Conservation (phyloP, 2,329 filamentous ascomycete genomes). For the Fusarium globosum region DNA sequence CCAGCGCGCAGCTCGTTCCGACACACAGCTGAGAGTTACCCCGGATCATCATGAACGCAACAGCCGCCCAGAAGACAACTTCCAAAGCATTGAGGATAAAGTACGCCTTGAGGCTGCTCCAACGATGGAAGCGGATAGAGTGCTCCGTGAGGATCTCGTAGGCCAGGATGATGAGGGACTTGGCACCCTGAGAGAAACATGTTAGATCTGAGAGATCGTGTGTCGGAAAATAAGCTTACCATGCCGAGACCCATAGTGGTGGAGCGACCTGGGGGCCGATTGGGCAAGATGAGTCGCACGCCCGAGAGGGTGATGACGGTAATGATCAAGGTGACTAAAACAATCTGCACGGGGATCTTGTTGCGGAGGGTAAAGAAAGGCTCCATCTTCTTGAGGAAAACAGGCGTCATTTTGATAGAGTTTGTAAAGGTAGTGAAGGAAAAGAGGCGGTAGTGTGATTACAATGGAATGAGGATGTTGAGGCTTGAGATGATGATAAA, state of each 20-base stretch:
- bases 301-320: conserved; percentile 22
- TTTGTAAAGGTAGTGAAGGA: no score
- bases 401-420: background rate
- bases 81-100: conserved; percentile 5
- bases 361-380: conserved; percentile 1
- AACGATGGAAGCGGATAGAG: background rate
- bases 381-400: background rate
- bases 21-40: background rate
- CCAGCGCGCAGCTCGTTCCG: background rate
- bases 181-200: background rate
- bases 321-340: conserved; percentile 1
- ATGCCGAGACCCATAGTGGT: conserved; percentile 35
- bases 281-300: conserved; percentile 25
- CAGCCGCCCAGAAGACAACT: conserved; percentile 1
- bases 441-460: background rate
- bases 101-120: conserved; percentile 2
- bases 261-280: conserved; percentile 23
- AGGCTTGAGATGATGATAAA: background rate
- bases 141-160: conserved; percentile 7
- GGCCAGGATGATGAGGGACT: background rate
- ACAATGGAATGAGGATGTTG: background rate
- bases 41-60: conserved; percentile 1
- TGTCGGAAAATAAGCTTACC: conserved; percentile 12
- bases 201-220: background rate
- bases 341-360: background rate